Evolutionary conservation across 2,329 filamentous ascomycete species (phyloP), one percentile per base, ranked within the genome.

Genomic region (Arachnomyces sp.): DNA sequence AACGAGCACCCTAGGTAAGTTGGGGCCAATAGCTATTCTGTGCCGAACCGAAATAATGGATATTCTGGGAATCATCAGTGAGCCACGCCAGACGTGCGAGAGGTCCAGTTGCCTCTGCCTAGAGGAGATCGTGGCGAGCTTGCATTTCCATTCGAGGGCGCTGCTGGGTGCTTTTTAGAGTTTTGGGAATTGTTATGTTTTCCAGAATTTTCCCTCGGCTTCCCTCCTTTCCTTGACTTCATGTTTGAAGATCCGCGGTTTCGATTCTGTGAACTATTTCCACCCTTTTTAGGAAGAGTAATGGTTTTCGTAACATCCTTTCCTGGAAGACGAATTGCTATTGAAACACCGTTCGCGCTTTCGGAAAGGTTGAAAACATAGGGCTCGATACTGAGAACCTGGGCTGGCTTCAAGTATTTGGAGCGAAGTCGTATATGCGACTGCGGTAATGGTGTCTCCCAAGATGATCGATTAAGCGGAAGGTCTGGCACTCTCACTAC

Each of bases 401-500:
- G 74, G 9, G 80, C 62, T 1, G 74, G 67, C 53, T 78, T 80
- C 28, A 67, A 65, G 36, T 73, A 72, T 31, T 72, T 65, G 9
- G 68, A 57, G 5, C 62, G 59, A 16, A 58, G 44, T 21, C 57
- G 55, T 21, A 60, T 46, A 14, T 55, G 52, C 12, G 59, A 52
- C 9, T 62, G 61, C 7, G 62, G 50, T 18, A 52, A 56, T 16
- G 74, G 76, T 11, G 78, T 74, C 41, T 73, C 69, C 80, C 81
- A 86, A 12, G 78, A 75, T 28, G 74, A 72, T 28, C 77, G 72
- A 1, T 82, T 80, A 25, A 25, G 21, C 3, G 73, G 72, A 42
- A 72, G 73, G 34, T 72, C 69, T 6, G 84, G 84, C n/a, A 88
- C 65, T 40, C 74, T 75, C 16, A 88, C 78, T 15, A 75, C 72